These are phyloP conservation scores for Fistulinella prunicolor DNA, from an alignment of 768 basidiomycete species.

Conservation along the genomic window DNA sequence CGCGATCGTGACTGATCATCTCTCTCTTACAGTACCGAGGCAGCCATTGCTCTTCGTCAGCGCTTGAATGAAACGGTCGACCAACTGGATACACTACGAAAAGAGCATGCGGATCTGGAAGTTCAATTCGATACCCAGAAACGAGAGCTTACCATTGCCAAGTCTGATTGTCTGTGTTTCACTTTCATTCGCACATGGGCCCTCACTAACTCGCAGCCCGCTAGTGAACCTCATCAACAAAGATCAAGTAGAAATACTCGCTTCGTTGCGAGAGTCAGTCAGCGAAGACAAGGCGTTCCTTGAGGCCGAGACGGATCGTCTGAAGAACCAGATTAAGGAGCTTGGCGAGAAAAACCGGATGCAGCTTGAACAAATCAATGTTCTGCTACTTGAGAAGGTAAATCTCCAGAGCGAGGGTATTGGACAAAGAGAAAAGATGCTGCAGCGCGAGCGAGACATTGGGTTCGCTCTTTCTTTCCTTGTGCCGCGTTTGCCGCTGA, in stretches of 20 bases:
- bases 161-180: conserved; percentile 69
- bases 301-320: conserved; percentile 60
- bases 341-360: conserved; percentile 80
- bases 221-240: conserved; percentile 89
- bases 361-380: conserved; percentile 88
- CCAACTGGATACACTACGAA: conserved; percentile 67
- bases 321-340: conserved; percentile 68
- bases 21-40: conserved; percentile 59
- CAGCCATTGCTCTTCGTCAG: conserved; percentile 83
- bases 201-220: conserved; percentile 5
- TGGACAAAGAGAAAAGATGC: conserved; percentile 79
- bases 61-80: conserved; percentile 86
- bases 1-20: conserved; percentile 2
- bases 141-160: conserved; percentile 76
- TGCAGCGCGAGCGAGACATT: conserved; percentile 83
- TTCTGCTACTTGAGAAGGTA: conserved; percentile 86
- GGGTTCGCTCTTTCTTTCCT: conserved; percentile 46
- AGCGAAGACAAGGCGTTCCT: conserved; percentile 81
- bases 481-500: background rate
- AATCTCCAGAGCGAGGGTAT: conserved; percentile 89
- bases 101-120: conserved; percentile 67
- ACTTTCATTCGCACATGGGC: background rate
- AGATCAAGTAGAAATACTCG: conserved; percentile 89
- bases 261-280: conserved; percentile 81
- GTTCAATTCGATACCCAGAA: conserved; percentile 59